Conservation (phyloP, 2,329 filamentous ascomycete species). For the Bertia moriformis region DNA sequence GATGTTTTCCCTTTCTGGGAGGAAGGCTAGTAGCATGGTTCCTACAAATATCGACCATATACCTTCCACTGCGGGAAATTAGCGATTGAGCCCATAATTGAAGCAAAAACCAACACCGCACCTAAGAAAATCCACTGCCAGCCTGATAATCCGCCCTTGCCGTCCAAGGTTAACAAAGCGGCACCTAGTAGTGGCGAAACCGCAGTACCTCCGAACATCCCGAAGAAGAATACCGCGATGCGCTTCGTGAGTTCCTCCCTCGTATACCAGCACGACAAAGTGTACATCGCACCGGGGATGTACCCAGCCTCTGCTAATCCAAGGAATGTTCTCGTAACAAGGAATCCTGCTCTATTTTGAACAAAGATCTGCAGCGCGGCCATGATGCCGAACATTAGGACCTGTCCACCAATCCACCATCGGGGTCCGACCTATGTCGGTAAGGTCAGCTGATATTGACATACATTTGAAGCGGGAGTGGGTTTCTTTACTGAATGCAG, state of each 20-base stretch:
- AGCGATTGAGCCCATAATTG: too few species aligned
- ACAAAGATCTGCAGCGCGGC: constrained; percentile 24
- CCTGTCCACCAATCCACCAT: constrained; percentile 22
- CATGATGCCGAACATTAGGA: constrained; percentile 22
- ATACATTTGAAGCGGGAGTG: too few species aligned
- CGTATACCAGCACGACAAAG: constrained; percentile 25
- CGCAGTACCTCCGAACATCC: constrained; percentile 18
- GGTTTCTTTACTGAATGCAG: constrained; percentile 22
- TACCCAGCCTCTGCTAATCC: constrained; percentile 24
- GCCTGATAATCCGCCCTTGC: constrained; percentile 3
- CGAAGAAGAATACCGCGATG: constrained; percentile 25
- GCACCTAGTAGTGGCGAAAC: constrained; percentile 5
- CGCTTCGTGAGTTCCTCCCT: constrained; percentile 22
- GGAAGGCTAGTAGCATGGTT: too few species aligned
- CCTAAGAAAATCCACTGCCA: constrained; percentile 7
- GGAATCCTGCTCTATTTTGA: constrained; percentile 16
- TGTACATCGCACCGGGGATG: constrained; percentile 19
- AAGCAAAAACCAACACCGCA: too few species aligned
- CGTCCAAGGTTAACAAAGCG: constrained; percentile 4
- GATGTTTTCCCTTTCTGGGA: too few species aligned
- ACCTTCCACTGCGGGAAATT: too few species aligned
- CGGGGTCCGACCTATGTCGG: too few species aligned
- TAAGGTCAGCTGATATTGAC: too few species aligned
- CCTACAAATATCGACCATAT: too few species aligned
- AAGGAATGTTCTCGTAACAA: constrained; percentile 21